Conservation (phyloP, 2,329 filamentous ascomycete genomes). For the Ceratocystis lukuohia region DNA sequence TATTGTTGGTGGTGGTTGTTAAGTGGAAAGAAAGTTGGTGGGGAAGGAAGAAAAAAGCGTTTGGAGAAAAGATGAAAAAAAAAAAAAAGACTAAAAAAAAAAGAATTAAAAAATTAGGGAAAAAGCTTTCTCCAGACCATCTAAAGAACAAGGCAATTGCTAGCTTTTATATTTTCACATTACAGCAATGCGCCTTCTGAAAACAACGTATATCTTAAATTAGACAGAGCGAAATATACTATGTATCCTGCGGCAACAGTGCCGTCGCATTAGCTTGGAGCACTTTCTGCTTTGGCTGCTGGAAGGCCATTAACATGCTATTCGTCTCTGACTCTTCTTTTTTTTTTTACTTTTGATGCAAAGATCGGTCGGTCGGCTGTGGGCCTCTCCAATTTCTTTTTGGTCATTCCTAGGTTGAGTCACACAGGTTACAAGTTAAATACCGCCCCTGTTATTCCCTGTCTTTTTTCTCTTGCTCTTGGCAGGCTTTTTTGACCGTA, state of each 20-base stretch:
- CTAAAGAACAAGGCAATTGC: background rate
- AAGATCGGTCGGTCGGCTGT: background rate
- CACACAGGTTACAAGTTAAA: background rate
- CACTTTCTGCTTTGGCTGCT: too few species aligned
- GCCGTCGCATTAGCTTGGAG: too few species aligned
- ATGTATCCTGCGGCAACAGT: too few species aligned
- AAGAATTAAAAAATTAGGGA: slow-evolving; percentile 2
- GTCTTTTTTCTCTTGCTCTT: background rate
- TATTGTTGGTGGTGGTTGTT: slow-evolving; percentile 15
- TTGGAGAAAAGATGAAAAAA: background rate
- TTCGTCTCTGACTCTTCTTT: background rate
- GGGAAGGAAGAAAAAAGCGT: slow-evolving; percentile 17
- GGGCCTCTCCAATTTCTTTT: background rate
- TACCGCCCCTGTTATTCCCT: background rate
- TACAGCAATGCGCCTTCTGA: background rate
- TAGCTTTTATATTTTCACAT: slow-evolving; percentile 1
- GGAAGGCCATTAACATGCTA: too few species aligned
- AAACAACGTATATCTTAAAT: background rate
- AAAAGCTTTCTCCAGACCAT: slow-evolving; percentile 10
- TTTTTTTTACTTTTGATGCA: background rate
- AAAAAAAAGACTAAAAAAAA: background rate
- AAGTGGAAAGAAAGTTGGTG: slow-evolving; percentile 14
- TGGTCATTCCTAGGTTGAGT: background rate
- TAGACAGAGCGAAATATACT: background rate
- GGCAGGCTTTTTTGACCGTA: background rate